Conservation (phyloP, 192 early-diverging fungal species). For the Backusella macrospora region DNA sequence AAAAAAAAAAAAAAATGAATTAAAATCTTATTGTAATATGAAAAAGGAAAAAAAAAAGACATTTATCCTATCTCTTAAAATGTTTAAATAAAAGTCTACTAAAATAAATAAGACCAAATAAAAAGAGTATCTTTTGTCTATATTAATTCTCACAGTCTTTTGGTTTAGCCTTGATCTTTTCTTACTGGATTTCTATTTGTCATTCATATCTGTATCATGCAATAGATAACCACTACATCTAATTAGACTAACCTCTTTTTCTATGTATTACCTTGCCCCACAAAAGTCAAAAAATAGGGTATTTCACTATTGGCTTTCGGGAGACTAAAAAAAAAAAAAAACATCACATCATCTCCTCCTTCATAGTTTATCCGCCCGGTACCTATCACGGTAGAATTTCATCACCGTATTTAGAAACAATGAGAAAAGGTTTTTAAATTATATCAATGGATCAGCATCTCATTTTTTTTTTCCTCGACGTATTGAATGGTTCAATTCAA, state of each 20-base stretch:
- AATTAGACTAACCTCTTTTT: no score
- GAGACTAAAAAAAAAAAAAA: neutral
- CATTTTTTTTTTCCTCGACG: neutral
- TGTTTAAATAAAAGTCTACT: neutral
- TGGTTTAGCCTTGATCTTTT: no score
- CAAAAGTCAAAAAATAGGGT: neutral
- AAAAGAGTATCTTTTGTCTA: no score
- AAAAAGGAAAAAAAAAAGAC: neutral
- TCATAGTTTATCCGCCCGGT: neutral
- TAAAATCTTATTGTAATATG: neutral
- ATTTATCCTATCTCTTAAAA: neutral
- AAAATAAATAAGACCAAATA: neutral
- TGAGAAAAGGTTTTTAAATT: neutral
- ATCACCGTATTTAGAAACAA: neutral
- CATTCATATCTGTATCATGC: neutral
- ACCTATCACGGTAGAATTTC: neutral
- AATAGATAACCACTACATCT: neutral
- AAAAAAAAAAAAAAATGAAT: neutral
- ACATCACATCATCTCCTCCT: neutral
- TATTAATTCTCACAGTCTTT: no score
- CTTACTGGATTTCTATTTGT: conserved; percentile 4
- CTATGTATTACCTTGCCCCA: conserved; percentile 2
- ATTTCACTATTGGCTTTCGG: neutral
- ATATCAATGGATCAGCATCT: neutral
- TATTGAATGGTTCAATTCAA: conserved; percentile 4